Conservation (phyloP, 2,329 filamentous ascomycete species). For the Colletotrichum gigasporum region DNA sequence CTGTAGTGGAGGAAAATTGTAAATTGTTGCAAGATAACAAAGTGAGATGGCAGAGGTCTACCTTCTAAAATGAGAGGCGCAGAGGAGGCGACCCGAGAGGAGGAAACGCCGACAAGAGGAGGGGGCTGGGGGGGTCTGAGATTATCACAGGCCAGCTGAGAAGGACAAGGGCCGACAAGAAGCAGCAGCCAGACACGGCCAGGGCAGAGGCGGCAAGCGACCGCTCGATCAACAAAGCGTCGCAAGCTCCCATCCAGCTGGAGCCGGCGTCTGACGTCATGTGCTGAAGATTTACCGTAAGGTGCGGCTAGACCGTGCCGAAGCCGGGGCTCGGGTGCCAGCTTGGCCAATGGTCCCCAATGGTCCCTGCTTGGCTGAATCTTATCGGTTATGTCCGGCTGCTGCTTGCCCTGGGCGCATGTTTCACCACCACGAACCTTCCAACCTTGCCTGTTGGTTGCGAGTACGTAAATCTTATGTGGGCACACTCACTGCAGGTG, state of each 20-base stretch:
- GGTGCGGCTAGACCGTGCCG: constrained; percentile 25
- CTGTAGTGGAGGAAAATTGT: too few relatives aligned
- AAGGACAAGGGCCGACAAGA: not conserved
- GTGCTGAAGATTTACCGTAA: not conserved
- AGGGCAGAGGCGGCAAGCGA: not conserved
- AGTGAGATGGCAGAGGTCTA: too few relatives aligned
- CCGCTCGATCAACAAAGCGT: constrained; percentile 26
- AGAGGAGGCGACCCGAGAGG: not conserved
- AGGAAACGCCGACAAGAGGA: not conserved
- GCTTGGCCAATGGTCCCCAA: not conserved
- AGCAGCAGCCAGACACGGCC: too few relatives aligned
- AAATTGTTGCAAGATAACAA: too few relatives aligned
- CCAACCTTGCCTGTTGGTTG: constrained; percentile 5
- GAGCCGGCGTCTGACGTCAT: constrained; percentile 25
- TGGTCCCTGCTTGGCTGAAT: constrained; percentile 17
- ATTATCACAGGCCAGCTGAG: constrained; percentile 20
- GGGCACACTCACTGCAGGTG: too few relatives aligned
- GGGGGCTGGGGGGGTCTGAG: not conserved
- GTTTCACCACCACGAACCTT: constrained; percentile 30
- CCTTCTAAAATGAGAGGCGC: not conserved
- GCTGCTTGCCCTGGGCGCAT: not conserved
- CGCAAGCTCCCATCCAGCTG: constrained; percentile 19
- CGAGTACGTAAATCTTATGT: constrained; percentile 10
- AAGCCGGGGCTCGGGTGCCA: constrained; percentile 11
- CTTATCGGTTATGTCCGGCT: constrained; percentile 11